Conservation (phyloP, 371 early-diverging fungal genomes). For the Smittium culicis region DNA sequence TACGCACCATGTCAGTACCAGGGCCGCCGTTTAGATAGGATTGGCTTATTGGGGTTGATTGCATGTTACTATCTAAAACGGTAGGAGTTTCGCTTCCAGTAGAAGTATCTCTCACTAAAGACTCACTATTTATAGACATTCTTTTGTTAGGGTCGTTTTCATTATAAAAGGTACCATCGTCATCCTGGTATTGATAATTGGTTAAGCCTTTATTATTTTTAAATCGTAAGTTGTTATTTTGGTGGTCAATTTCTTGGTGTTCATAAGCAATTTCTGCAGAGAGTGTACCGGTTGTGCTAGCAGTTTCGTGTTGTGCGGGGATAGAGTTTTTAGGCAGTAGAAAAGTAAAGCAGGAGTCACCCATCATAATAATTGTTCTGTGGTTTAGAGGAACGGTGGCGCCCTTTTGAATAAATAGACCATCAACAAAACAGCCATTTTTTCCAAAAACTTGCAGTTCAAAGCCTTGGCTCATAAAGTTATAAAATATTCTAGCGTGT, state of each 20-base stretch:
- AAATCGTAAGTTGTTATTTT: not conserved
- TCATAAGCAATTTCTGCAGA: not conserved
- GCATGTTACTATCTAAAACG: not conserved
- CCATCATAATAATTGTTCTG: constrained; percentile 61
- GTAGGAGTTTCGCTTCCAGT: not conserved
- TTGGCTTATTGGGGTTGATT: not conserved
- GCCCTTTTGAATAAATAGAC: constrained; percentile 52
- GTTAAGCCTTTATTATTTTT: not conserved
- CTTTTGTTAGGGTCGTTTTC: not conserved
- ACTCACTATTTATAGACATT: not conserved
- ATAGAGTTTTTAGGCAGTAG: constrained; percentile 33
- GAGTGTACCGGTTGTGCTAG: not conserved
- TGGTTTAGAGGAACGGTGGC: constrained; percentile 55
- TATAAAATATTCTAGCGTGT: constrained; percentile 75
- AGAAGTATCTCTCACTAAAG: not conserved
- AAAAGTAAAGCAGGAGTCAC: constrained; percentile 61
- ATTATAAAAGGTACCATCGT: not conserved
- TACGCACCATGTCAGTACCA: constrained; percentile 11
- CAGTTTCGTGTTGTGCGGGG: not conserved
- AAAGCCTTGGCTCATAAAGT: constrained; percentile 58
- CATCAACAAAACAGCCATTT: constrained; percentile 74
- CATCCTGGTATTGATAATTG: not conserved
- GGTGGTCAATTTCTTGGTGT: not conserved
- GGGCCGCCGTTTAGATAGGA: not conserved
- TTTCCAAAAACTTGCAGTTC: constrained; percentile 73